Conservation (phyloP, 495 filamentous ascomycete genomes). For the Rostrohypoxylon terebratum region DNA sequence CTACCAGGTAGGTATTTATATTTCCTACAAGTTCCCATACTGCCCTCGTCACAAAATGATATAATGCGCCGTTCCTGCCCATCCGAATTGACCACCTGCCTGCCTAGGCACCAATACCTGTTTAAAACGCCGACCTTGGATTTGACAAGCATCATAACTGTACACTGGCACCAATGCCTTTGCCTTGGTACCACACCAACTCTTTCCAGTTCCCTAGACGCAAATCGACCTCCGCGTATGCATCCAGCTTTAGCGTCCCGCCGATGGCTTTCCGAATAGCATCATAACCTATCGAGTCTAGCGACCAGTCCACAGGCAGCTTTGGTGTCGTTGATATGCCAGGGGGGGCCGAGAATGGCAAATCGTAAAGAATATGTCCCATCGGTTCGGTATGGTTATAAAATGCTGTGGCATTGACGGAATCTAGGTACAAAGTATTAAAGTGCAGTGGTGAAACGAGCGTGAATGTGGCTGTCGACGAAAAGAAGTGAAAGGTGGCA, state of each 20-base stretch:
- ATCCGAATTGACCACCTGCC: neutral
- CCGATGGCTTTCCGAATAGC: constrained; percentile 86
- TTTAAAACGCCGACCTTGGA: constrained; percentile 26
- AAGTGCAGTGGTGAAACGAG: constrained; percentile 80
- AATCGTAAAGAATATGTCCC: constrained; percentile 77
- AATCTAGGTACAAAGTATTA: constrained; percentile 78
- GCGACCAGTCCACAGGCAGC: constrained; percentile 82
- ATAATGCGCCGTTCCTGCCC: constrained; percentile 18
- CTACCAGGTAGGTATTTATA: too few species aligned
- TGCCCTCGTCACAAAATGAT: constrained; percentile 8
- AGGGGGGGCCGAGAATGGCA: constrained; percentile 82
- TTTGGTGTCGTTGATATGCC: constrained; percentile 75
- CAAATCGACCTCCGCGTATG: constrained; percentile 77
- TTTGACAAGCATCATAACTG: constrained; percentile 60
- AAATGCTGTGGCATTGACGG: constrained; percentile 83
- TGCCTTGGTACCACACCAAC: constrained; percentile 74
- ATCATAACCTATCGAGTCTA: constrained; percentile 84
- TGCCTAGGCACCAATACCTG: constrained; percentile 14
- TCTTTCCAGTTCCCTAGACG: constrained; percentile 78
- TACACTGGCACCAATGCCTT: constrained; percentile 79
- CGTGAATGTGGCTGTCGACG: constrained; percentile 86
- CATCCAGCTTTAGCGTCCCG: constrained; percentile 79
- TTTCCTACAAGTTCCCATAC: constrained; percentile 8
- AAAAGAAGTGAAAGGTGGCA: constrained; percentile 86
- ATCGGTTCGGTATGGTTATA: constrained; percentile 83